Base-by-base conservation (phyloP, 257 asterid species). In the Vinca minor region DNA sequence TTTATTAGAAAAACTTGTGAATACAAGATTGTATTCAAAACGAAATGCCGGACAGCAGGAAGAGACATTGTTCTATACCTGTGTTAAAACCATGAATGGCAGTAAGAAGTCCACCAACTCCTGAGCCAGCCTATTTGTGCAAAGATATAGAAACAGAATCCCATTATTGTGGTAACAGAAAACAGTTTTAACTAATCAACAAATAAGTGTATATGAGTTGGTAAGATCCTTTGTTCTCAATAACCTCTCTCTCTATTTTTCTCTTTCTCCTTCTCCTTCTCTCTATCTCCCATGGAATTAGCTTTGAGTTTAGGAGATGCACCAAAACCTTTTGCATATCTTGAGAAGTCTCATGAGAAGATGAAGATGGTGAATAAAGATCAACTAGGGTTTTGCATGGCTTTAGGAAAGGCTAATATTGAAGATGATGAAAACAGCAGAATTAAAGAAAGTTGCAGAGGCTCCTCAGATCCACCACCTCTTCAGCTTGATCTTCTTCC, bases 401-500 rank as follows among this genome's bases (percentile, higher is more conserved):
- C 68, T 32, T 39, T 59, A 18, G 82, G 79, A 11, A 64, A 57
- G 68, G 53, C 41, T 1, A 31, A 45, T 48, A 34, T 7, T 34
- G 38, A 34, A 34, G 68, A n/a, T 10, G 59, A 15, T 26, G 47
- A 56, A 29, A 62, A 63, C 45, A 65, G 48, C 11, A 14, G 42
- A 34, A n/a, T n/a, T 31, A 28, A 23, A 32, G 64, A 41, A 36
- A 49, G 70, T 1, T 25, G 17, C 29, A 44, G 65, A 41, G 76
- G 65, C 14, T 75, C 86, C 6, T 57, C 85, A 69, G 93, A 83
- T 80, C 88, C 82, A 49, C 87, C 82, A 49, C 88, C 90, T 72
- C 73, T 89, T 60, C 95, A 89, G 85, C 95, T 87, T 23, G 88
- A 89, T 68, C 92, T 89, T 1, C 74, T 89, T n/a, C 94, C 96